phyloP scores from a whole-genome alignment of 805 yeast species.

The Suhomyces faveliae region DNA sequence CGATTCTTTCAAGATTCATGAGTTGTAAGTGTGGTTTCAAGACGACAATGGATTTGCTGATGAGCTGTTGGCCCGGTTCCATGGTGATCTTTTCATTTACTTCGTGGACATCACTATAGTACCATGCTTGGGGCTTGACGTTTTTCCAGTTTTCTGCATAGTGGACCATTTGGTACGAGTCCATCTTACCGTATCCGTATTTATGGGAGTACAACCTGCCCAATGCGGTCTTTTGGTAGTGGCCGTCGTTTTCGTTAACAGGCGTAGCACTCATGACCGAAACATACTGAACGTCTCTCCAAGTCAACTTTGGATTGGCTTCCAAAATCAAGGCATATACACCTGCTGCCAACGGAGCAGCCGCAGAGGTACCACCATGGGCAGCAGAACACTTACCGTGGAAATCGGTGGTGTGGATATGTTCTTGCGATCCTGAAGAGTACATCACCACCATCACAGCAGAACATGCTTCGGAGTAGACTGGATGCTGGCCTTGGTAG shows the following conservation, averaged over 20 bases:
- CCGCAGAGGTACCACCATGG: slow-evolving; percentile 98
- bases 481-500: slow-evolving; percentile 80
- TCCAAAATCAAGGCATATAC: slow-evolving; percentile 77
- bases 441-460: slow-evolving; percentile 94
- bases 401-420: slow-evolving; percentile 84
- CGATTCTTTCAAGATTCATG: slow-evolving; percentile 68
- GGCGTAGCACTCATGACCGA: slow-evolving; percentile 69
- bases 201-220: slow-evolving; percentile 73
- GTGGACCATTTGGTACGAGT: slow-evolving; percentile 72
- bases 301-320: slow-evolving; percentile 82
- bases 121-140: slow-evolving; percentile 93
- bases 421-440: slow-evolving; percentile 86
- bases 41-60: slow-evolving; percentile 36
- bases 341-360: slow-evolving; percentile 99
- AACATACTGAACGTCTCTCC: slow-evolving; percentile 94
- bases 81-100: slow-evolving; percentile 27
- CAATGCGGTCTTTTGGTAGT: slow-evolving; percentile 71
- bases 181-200: slow-evolving; percentile 91
- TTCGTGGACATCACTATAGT: slow-evolving; percentile 43
- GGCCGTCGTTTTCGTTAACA: slow-evolving; percentile 64
- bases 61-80: slow-evolving; percentile 1
- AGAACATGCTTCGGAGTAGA: slow-evolving; percentile 87
- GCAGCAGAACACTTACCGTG: slow-evolving; percentile 61
- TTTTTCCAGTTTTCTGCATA: slow-evolving; percentile 73
- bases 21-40: slow-evolving; percentile 46